phyloP scores from a whole-genome alignment of 73 alveolate species.

The Symbiodinium pilosum region DNA sequence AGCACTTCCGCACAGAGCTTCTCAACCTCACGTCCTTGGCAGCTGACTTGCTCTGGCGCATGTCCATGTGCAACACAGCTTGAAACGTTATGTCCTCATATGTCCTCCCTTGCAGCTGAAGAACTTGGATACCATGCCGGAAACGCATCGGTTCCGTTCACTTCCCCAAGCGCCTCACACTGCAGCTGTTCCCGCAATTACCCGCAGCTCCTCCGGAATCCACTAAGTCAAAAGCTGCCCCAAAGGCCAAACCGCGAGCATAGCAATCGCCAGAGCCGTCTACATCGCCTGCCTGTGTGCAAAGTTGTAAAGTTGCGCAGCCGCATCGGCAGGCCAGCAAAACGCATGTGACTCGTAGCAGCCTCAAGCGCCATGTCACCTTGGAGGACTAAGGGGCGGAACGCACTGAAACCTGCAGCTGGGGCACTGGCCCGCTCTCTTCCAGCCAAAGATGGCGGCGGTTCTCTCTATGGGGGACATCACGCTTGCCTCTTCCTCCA shows the following conservation, averaged over 20 bases:
- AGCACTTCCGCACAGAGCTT: slow-evolving; percentile 51
- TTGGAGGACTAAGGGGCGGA: neutral
- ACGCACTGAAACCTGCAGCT: too few species aligned
- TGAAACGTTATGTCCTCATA: neutral
- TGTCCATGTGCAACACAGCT: neutral
- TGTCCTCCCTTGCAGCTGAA: neutral
- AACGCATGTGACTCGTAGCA: neutral
- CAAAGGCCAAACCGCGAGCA: slow-evolving; percentile 67
- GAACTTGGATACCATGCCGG: slow-evolving; percentile 60
- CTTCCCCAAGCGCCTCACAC: slow-evolving; percentile 30
- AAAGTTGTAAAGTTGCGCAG: too few species aligned
- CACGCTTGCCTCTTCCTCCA: slow-evolving; percentile 22
- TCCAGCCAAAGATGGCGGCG: slow-evolving; percentile 56
- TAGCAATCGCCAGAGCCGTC: slow-evolving; percentile 80
- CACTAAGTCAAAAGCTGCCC: slow-evolving; percentile 18
- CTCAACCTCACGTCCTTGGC: slow-evolving; percentile 29
- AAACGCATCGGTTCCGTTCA: neutral
- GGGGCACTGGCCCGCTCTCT: slow-evolving; percentile 22
- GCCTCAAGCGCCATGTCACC: slow-evolving; percentile 1
- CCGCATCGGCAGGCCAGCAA: too few species aligned
- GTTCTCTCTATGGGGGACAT: slow-evolving; percentile 74
- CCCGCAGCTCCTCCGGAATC: too few species aligned
- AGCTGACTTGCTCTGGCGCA: neutral
- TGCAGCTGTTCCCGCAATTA: neutral
- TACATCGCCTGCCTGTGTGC: neutral